A percentile compares a stretch with the other conserved stretches of the same genome.
These are phyloP conservation scores for Penicillium sp. DNA, from an alignment of 2,329 filamentous ascomycete species.

Conservation along the genomic window DNA sequence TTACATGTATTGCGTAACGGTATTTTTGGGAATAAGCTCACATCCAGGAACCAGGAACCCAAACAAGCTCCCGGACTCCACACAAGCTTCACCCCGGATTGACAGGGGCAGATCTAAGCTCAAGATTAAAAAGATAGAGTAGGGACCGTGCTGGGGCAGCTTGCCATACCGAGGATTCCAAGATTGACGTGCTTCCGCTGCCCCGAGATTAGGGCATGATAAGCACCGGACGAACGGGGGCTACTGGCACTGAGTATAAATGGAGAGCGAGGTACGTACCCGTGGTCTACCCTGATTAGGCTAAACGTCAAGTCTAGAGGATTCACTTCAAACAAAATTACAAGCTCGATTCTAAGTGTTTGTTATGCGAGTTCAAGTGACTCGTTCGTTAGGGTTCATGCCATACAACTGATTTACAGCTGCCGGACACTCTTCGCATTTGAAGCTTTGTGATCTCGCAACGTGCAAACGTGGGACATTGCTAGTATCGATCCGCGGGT, in stretches of 20 bases:
- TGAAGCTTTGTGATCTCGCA: too few relatives aligned
- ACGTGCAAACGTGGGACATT: too few relatives aligned
- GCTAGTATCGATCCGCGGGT: too few relatives aligned
- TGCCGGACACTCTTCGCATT: too few relatives aligned
- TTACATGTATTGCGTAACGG: not conserved
- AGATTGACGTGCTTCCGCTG: constrained; percentile 18
- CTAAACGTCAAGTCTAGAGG: not conserved
- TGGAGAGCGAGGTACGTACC: not conserved
- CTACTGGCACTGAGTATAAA: not conserved
- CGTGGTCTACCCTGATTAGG: not conserved
- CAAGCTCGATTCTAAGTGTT: not conserved
- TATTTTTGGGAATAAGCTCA: constrained; percentile 11
- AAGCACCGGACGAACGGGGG: constrained; percentile 18
- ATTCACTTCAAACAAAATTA: not conserved
- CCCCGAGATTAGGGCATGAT: constrained; percentile 15
- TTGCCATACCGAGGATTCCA: constrained; percentile 8
- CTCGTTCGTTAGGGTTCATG: too few relatives aligned
- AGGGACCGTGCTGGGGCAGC: constrained; percentile 21
- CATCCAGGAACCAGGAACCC: constrained; percentile 1
- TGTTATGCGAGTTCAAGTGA: not conserved
- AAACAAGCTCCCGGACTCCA: constrained; percentile 18
- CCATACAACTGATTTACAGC: too few relatives aligned
- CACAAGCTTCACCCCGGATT: constrained; percentile 28
- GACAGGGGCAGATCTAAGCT: constrained; percentile 6
- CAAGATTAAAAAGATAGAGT: constrained; percentile 18